Evolutionary conservation across 306 rosid genomes (phyloP), one percentile per base, ranked within the genome.

Genomic region (Hippophae rhamnoides): DNA sequence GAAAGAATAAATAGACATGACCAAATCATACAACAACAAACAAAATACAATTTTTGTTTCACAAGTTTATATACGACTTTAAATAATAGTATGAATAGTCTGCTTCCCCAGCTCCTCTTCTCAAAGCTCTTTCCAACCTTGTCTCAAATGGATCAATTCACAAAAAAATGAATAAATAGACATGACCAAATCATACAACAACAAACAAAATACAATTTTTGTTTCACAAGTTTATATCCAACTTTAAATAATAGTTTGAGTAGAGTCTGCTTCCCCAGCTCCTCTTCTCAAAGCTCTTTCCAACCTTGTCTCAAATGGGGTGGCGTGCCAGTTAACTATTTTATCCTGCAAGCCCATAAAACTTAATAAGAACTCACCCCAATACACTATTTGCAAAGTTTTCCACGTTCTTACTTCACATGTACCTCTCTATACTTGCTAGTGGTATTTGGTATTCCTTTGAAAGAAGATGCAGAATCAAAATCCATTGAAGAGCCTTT

Each of bases 381-480:
- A 57, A 10, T 31, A 46, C 65, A 50, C 54, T 52, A 69, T 60
- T 57, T 41, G 63, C 43, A 7, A 65, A 42, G 27, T 43, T 43
- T 50, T 26, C 60, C 63, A 54, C 52, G 51, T 66, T 47, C 77
- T 70, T 70, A 82, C 75, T 76, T 62, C 71, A 54, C 44, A n/a
- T 54, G 40, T 72, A 90, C 97, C 94, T 87, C 95, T 84, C 84
- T 79, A 57, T 85, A 87, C 84, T 87, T 87, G 94, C 89, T 87
- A 13, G 95, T 77, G 5, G 89, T 77, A 68, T 87, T 87, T 43
- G 95, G 97, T 60, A 86, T 84, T 74, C 97, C 95, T 81, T 86
- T 84, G 56, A 61, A 80, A 45, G 88, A 84, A 10, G 88, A 72
- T 43, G 69, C 73, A 56, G 81, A 66, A 7, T 80, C 73, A 59